Evolutionary conservation across 108 stramenopile genomes (phyloP).

Genomic region (Poteriospumella lacustris): DNA sequence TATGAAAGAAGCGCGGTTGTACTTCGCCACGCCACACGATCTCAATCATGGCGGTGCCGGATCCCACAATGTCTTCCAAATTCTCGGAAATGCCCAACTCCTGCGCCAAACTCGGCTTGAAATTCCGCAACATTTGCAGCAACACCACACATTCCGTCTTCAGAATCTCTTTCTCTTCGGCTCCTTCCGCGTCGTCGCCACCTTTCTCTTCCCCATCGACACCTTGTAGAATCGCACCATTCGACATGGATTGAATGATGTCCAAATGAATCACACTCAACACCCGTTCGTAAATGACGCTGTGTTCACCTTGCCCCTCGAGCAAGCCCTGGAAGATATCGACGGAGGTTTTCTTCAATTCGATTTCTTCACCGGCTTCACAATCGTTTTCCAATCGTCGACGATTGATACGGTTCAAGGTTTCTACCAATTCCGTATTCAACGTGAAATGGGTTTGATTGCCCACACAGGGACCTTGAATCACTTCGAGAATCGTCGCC

Average conservation of each 20-base stretch:
- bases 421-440: conserved; percentile 39
- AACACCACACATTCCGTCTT: conserved; percentile 38
- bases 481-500: conserved; percentile 43
- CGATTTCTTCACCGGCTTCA: conserved; percentile 29
- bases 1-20: conserved; percentile 44
- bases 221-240: not conserved
- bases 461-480: conserved; percentile 43
- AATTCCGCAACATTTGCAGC: conserved; percentile 41
- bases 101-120: conserved; percentile 22
- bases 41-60: conserved; percentile 35
- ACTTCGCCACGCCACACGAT: conserved; percentile 39
- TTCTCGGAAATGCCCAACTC: conserved; percentile 1
- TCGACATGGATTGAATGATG: conserved; percentile 29
- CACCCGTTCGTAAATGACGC: conserved; percentile 31
- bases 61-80: conserved; percentile 27
- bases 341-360: conserved; percentile 34
- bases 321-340: conserved; percentile 42
- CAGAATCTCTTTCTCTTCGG: conserved; percentile 31
- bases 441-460: conserved; percentile 43
- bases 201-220: not conserved
- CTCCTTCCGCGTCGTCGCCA: conserved; percentile 27
- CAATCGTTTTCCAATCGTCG: conserved; percentile 20
- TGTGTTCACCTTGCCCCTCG: conserved; percentile 34
- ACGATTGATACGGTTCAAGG: conserved; percentile 35
- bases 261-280: conserved; percentile 43